Base-by-base conservation (phyloP, 2,329 filamentous ascomycete species). In the Tolypocladium ovalisporum region DNA sequence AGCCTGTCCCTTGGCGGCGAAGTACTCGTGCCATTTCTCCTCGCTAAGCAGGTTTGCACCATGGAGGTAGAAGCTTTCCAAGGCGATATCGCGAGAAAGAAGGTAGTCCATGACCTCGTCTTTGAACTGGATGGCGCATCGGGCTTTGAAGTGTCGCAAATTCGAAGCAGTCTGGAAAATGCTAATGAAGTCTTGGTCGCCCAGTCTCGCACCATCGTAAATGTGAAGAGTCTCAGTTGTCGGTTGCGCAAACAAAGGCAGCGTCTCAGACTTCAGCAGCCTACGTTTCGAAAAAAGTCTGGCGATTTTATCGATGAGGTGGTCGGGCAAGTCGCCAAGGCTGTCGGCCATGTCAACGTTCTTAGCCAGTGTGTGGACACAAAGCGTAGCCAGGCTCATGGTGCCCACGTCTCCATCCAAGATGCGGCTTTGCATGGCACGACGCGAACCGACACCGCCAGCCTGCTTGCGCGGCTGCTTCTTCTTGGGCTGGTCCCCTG, bases 111-210 rank as follows among this genome's bases (percentile, higher is more conserved):
- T 80, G 47, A 91, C 88, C 42, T 79, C 78, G 65, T 97, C 88
- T 71, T 96, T 96, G 77, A 97, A 87, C 67, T 96, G 92, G 54
- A 94, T 89, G n/a, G 87, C 90, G 65, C 92, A 93, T 54, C 88
- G 85, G 13, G 96, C 75, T 62, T 90, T 88, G 57, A 97, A 78
- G 49, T 80, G 80, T 64, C 83, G 83, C 56, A 96, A 75, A 7
- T 78, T 78, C 0, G 89, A 84, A 58, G 88, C 85, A 3, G 84
- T 79, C 55, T 90, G 87, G 61, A 97, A 91, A 47, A 96, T 89
- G 62, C 86, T 82, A 53, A 89, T 81, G 62, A 88, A 91, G 66
- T 97, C 90, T 62, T 91, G 83, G 2, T 83, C 81, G 54, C 82
- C 81, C 13, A 97, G 80, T 63, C 85, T 86, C 62, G 77, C 76